Conservation (phyloP, 1,284 basidiomycete genomes). For the Coniophora puteana region DNA sequence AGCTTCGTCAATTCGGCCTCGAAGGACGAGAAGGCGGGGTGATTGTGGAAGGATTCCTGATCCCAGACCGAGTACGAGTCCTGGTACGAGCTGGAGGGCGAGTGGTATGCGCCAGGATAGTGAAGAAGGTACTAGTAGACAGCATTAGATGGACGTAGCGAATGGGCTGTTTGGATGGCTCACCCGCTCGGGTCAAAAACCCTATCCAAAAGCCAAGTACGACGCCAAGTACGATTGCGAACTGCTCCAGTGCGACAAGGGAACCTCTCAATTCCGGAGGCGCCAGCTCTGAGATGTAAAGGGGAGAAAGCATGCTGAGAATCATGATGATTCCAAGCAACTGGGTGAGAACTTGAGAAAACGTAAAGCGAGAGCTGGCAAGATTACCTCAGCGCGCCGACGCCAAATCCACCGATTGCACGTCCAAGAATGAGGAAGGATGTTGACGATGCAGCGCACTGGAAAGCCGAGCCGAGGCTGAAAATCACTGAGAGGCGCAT, state of each 20-base stretch:
- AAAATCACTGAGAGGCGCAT: constrained; percentile 51
- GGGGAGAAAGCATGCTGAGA: constrained; percentile 66
- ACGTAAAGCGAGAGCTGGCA: neutral
- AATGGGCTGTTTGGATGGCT: constrained; percentile 18
- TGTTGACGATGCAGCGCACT: constrained; percentile 57
- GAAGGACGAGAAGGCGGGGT: constrained; percentile 62
- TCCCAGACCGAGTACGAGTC: constrained; percentile 59
- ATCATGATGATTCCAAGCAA: constrained; percentile 1
- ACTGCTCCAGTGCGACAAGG: constrained; percentile 75
- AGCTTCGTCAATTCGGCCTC: constrained; percentile 55
- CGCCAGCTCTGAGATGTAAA: constrained; percentile 83
- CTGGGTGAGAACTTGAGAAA: constrained; percentile 1
- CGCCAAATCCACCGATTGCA: constrained; percentile 73
- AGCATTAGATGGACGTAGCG: constrained; percentile 1
- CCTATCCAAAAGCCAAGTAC: constrained; percentile 82
- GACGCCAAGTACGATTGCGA: constrained; percentile 75
- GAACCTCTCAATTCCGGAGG: constrained; percentile 80
- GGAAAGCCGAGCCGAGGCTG: constrained; percentile 65
- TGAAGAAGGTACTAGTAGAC: constrained; percentile 45
- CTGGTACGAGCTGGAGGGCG: constrained; percentile 69
- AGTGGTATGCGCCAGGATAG: constrained; percentile 77
- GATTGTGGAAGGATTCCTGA: constrained; percentile 68
- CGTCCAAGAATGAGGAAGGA: constrained; percentile 62
- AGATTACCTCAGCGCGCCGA: constrained; percentile 67
- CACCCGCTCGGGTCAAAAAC: constrained; percentile 65